phyloP scores from a whole-genome alignment of 164 flowering plant species.

The Berberis thunbergii region DNA sequence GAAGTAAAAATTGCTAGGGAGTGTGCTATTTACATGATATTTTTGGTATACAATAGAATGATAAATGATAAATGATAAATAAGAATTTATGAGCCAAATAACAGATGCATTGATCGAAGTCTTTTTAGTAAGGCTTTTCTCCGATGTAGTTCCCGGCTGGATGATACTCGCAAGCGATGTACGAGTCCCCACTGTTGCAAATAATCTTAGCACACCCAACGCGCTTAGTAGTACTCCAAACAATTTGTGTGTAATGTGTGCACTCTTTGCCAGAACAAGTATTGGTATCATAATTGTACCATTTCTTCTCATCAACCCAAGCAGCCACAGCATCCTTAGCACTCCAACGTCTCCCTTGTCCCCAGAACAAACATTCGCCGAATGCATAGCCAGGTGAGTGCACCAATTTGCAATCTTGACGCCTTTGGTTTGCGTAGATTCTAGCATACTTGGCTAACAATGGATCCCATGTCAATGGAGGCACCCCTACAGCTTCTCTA shows the following conservation, averaged over 20 bases:
- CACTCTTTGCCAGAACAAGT: constrained; percentile 9
- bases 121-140: constrained; percentile 10
- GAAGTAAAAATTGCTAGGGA: no score
- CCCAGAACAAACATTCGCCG: constrained; percentile 17
- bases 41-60: no score
- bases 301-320: constrained; percentile 18
- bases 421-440: constrained; percentile 16
- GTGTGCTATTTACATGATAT: no score
- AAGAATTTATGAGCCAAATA: no score
- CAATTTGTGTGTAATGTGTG: constrained; percentile 20
- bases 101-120: neutral
- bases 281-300: constrained; percentile 9
- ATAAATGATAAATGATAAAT: no score
- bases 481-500: constrained; percentile 17
- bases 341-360: constrained; percentile 12
- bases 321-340: constrained; percentile 12
- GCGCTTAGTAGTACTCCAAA: constrained; percentile 14
- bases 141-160: constrained; percentile 19
- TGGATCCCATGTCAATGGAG: constrained; percentile 15
- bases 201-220: constrained; percentile 19
- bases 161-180: constrained; percentile 17
- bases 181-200: constrained; percentile 11
- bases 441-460: constrained; percentile 13
- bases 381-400: constrained; percentile 11
- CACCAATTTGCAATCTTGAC: constrained; percentile 13